A percentile compares a stretch with the other conserved stretches of the same genome.
phyloP scores from a whole-genome alignment of 805 yeast species.

The Candida silvicultrix region DNA sequence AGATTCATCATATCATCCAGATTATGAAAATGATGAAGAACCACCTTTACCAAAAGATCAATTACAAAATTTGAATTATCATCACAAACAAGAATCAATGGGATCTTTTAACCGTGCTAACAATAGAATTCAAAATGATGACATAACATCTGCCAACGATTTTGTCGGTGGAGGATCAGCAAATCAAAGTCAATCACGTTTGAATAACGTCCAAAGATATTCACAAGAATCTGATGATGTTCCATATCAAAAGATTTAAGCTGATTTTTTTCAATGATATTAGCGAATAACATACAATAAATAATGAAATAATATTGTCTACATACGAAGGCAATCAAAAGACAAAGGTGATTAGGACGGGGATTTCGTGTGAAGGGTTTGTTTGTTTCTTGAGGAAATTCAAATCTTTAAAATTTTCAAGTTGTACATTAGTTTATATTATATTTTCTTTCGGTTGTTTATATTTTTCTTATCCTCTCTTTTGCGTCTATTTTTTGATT shows the following conservation, averaged over 20 bases:
- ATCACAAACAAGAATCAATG: slow-evolving; percentile 12
- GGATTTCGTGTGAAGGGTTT: too few relatives aligned
- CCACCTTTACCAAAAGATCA: slow-evolving; percentile 4
- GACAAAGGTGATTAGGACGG: too few relatives aligned
- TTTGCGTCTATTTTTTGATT: too few relatives aligned
- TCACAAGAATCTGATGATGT: not conserved
- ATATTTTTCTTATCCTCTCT: not conserved
- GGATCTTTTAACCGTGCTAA: slow-evolving; percentile 14
- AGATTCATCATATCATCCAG: not conserved
- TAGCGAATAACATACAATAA: not conserved
- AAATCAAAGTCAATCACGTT: not conserved
- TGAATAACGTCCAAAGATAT: not conserved
- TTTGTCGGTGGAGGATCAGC: slow-evolving; percentile 8
- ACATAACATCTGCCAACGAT: slow-evolving; percentile 16
- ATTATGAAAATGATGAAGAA: slow-evolving; percentile 5
- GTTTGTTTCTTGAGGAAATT: too few relatives aligned
- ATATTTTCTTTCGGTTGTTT: not conserved
- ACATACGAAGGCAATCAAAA: not conserved
- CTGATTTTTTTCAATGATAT: not conserved
- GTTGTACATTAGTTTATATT: not conserved
- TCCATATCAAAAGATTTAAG: not conserved
- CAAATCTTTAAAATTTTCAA: too few relatives aligned
- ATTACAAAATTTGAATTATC: slow-evolving; percentile 1
- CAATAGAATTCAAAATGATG: slow-evolving; percentile 4
- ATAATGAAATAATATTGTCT: too few relatives aligned